Evolutionary conservation across 202 grass and related monocot genomes (phyloP), one percentile per base, ranked within the genome.

Genomic region (Schoenoplectus triqueter): DNA sequence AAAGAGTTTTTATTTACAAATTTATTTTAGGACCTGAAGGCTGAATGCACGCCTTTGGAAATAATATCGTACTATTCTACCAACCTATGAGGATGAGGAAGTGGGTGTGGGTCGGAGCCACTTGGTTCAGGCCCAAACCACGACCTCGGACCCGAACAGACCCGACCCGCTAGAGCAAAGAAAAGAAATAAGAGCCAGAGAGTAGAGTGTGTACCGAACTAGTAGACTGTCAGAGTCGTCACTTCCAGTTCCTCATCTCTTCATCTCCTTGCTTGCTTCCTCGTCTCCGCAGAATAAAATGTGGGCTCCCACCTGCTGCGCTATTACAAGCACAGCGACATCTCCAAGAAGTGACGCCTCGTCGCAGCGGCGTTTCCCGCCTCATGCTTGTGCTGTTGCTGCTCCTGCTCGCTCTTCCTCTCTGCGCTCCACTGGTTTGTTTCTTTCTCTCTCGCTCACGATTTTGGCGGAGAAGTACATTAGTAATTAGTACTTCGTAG

Each of bases 381-480:
- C 52, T 79, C 75, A 19, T 41, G 6, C 52, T 55, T 77, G 72
- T 18, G 17, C 72, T 31, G 48, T 7, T 56, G 48, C 31, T 68
- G 45, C 45, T 47, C 4, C 4, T 47, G 54, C 13, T n/a, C 42
- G 54, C 75, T 21, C 60, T 2, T 51, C 80, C 8, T 51, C 46
- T 66, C 11, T 66, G 22, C 42, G 1, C 80, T 51, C 44, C 11
- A 7, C 39, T 65, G 80, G 80, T 82, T 66, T 20, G 18, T 66
- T 15, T 52, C 15, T 82, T 31, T 79, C 10, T 79, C n/a, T 79
- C 60, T 39, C 18, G 17, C 52, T 80, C 45, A 65, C 18, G 41
- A 46, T 21, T 50, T 71, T 73, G 21, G 64, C 31, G 10, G 9
- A 13, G 11, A 3, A 31, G 2, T 20, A 11, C 21, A 76, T 57